Base-by-base conservation (phyloP, 352 stramenopile species). In the Pythium folliculosum region DNA sequence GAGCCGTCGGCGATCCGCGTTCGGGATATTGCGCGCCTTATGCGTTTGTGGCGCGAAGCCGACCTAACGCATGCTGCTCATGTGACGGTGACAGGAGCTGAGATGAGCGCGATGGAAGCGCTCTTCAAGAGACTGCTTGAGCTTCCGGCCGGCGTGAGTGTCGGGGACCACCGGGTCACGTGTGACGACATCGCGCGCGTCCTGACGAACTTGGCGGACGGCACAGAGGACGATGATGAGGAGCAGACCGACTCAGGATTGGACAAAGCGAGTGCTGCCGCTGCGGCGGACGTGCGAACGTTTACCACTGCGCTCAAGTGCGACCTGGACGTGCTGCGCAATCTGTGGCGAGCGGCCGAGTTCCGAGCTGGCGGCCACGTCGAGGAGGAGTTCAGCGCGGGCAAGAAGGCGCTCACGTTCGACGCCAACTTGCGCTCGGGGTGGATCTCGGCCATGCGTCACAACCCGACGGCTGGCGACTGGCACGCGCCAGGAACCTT, bases 381-480 rank as follows among this genome's bases (percentile, higher is more conserved):
- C 27, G 57, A 61, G n/a, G 47, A 62, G 5, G 72, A 81, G 44
- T 27, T 73, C n/a, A 66, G 71, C 6, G 40, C 25, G 2, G 63
- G 66, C 37, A 77, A 87, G 60, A 67, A 72, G 44, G 56, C 63
- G 27, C 76, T 91, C 4, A 89, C 82, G 5, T 92, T 91, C n/a
- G 82, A 89, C 32, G 75, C 84, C 0, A 88, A 89, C 49, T 68
- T 91, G 44, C 87, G 86, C 58, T 88, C 81, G 8, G 81, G 82
- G 1, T 93, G 85, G 85, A 85, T 91, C 53, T 88, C 82, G 2
- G 82, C 85, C 47, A 81, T 91, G 54, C 81, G 83, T 4, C 78
- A 91, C 45, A 91, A 89, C 67, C 82, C 85, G 3, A 90, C 72
- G 0, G 81, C 78, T 12, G 72, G 76, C 10, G 78, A 93, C 56